Conservation (phyloP, 257 asterid species). For the Lithospermum erythrorhizon region DNA sequence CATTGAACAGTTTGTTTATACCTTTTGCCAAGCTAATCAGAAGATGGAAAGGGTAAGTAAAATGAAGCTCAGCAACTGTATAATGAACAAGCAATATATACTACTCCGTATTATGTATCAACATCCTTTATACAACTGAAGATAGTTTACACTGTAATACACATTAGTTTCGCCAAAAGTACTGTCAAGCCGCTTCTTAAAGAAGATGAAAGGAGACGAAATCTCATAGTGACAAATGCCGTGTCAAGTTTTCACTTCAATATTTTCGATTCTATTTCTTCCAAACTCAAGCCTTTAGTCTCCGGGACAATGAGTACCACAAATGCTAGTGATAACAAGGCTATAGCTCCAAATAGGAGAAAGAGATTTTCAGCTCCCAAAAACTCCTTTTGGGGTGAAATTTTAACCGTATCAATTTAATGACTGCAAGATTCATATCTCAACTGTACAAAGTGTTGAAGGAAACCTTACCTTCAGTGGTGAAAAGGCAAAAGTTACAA, state of each 20-base stretch:
- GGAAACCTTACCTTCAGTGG: conserved; percentile 55
- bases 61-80: too few species aligned
- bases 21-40: too few species aligned
- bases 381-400: conserved; percentile 45
- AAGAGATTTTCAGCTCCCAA: conserved; percentile 87
- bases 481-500: conserved; percentile 88
- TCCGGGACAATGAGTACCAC: conserved; percentile 66
- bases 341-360: conserved; percentile 78
- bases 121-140: too few species aligned
- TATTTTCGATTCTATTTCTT: conserved; percentile 83
- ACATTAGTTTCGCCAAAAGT: too few species aligned
- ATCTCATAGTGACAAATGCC: not conserved
- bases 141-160: not conserved
- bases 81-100: too few species aligned
- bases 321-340: conserved; percentile 55
- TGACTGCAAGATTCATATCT: not conserved
- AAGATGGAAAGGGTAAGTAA: too few species aligned
- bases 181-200: not conserved
- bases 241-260: conserved; percentile 39
- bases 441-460: not conserved
- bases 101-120: too few species aligned
- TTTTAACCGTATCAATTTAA: not conserved
- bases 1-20: too few species aligned
- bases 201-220: not conserved
- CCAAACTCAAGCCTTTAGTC: conserved; percentile 98